These are phyloP conservation scores for Coemansia sp. DNA, from an alignment of 192 early-diverging fungal species.

Conservation along the genomic window DNA sequence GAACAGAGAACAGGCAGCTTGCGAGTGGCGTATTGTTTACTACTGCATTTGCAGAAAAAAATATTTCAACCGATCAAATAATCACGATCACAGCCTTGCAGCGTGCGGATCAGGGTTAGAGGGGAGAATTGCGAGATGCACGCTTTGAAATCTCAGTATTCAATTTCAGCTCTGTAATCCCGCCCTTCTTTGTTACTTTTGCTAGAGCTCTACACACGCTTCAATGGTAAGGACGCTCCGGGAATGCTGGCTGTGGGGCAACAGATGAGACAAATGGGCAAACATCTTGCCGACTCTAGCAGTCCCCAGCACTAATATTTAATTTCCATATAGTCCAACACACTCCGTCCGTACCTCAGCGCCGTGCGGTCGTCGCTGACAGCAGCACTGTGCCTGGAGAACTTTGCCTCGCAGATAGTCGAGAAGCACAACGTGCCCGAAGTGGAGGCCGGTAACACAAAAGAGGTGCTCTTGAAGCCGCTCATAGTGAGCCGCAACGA, in stretches of 20 bases:
- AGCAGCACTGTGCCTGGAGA: constrained; percentile 93
- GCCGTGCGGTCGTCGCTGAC: constrained; percentile 92
- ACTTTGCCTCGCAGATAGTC: constrained; percentile 95
- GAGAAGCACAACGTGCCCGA: constrained; percentile 99
- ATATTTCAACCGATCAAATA: constrained; percentile 4
- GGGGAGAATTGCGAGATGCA: neutral
- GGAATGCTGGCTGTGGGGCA: neutral
- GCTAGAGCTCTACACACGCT: neutral
- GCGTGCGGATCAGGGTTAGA: neutral
- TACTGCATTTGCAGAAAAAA: constrained; percentile 7
- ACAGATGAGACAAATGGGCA: neutral
- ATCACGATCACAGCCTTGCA: constrained; percentile 5
- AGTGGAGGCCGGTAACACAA: constrained; percentile 79
- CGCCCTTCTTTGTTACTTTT: neutral
- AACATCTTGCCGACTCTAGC: neutral
- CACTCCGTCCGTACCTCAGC: constrained; percentile 90
- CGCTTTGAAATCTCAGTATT: neutral
- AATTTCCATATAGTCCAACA: constrained; percentile 79
- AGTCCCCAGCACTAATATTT: neutral
- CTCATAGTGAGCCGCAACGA: constrained; percentile 86
- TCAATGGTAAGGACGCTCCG: neutral
- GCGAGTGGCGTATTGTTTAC: neutral
- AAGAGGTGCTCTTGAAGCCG: constrained; percentile 84
- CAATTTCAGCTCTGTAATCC: neutral
- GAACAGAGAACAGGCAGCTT: neutral